phyloP scores from a whole-genome alignment of 140 eudicot genomes.

The Anethum foeniculum region DNA sequence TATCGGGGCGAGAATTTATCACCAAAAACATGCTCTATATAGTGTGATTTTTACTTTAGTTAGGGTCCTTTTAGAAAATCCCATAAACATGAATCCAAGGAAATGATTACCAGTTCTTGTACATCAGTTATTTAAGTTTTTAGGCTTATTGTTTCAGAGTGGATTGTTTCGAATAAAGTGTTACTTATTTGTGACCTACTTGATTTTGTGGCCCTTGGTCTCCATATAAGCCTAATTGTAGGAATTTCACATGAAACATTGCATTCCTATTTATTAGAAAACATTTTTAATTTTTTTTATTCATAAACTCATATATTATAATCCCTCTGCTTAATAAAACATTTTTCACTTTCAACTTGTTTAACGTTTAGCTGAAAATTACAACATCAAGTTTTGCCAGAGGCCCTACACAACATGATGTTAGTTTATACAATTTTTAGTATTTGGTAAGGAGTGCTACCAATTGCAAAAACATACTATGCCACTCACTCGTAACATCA shows the following conservation, averaged over 20 bases:
- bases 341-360: neutral
- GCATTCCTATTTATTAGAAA: constrained; percentile 2
- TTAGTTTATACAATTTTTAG: neutral
- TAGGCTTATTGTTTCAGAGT: neutral
- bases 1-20: neutral
- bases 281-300: constrained; percentile 15
- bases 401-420: neutral
- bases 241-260: neutral
- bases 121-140: neutral
- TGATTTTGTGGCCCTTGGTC: neutral
- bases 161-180: neutral
- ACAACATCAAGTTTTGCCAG: neutral
- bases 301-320: neutral
- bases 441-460: neutral
- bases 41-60: neutral
- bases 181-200: neutral
- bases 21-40: neutral
- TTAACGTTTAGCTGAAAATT: neutral
- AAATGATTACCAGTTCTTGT: neutral
- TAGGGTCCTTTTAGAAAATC: neutral
- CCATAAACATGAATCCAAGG: neutral
- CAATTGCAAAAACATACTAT: neutral
- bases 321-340: neutral
- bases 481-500: neutral
- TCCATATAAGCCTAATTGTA: neutral